A percentile compares a stretch with the other conserved stretches of the same genome.
phyloP scores from a whole-genome alignment of 2,329 filamentous ascomycete genomes.

The Myriangium duriaei region DNA sequence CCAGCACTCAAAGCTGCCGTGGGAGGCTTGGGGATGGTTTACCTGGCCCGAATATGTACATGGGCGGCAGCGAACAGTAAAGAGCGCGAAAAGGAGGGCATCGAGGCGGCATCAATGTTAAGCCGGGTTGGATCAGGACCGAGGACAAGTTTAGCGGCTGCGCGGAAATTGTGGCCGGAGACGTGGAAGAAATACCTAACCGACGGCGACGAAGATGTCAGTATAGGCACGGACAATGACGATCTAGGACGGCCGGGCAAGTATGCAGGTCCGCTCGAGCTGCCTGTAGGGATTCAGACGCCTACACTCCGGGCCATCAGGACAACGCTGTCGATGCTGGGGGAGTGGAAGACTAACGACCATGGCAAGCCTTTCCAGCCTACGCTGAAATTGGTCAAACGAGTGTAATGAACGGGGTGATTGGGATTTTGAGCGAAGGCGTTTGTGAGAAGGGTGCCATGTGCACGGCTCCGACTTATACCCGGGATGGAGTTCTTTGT shows the following conservation, averaged over 20 bases:
- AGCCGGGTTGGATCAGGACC: background rate
- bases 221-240: background rate
- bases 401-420: no score
- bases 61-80: constrained; percentile 1
- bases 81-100: background rate
- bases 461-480: no score
- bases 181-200: background rate
- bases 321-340: constrained; percentile 6
- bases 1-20: constrained; percentile 1
- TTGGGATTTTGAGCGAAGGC: no score
- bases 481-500: no score
- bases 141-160: background rate
- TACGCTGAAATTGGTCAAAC: constrained; percentile 1
- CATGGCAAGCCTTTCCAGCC: background rate
- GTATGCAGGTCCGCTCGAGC: constrained; percentile 3
- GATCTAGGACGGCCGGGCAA: constrained; percentile 1
- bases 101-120: background rate
- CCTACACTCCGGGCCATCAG: constrained; percentile 1
- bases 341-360: constrained; percentile 5
- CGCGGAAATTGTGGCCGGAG: background rate
- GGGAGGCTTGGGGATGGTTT: constrained; percentile 3
- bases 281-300: constrained; percentile 5
- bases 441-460: no score
- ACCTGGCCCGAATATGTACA: constrained; percentile 1
- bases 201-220: background rate